Evolutionary conservation across 805 yeast genomes (phyloP), one percentile per base, ranked within the genome.

Genomic region (Yarrowia porcina): DNA sequence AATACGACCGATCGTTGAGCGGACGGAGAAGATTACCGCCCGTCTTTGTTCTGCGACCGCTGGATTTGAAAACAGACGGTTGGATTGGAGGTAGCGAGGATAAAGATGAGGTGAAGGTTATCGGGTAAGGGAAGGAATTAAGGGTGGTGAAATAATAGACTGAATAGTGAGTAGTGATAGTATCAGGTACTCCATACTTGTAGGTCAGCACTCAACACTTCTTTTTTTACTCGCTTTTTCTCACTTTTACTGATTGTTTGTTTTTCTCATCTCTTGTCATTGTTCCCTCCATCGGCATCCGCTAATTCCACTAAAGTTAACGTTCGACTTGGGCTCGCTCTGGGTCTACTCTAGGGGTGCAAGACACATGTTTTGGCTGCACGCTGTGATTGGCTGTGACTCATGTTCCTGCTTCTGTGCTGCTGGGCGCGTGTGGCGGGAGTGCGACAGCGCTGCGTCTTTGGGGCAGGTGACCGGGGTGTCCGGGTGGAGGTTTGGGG

Each of bases 381-480:
- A 52, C 27, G 33, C 44, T 52, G 44, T 52, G 59, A 52, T 52
- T 52, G 59, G 59, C 59, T 17, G 44, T 25, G 59, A 49, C 57
- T 35, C 57, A 50, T 7, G 59, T 52, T 36, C 59, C 59, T 52
- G 59, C 59, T 17, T 52, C 32, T 36, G 32, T 12, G 44, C n/a
- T 36, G 59, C 59, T 27, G 33, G 28, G 15, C n/a, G 3, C 15
- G 39, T 49, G 56, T 15, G 56, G 56, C 56, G 56, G 56, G 39
- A 49, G 30, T 18, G 54, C 30, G 54, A n/a, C 4, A 9, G 38
- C 20, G 20, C 38, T 45, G 52, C 54, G 28, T 42, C 30, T 8
- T n/a, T 42, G 18, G 47, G 30, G 30, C 20, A 15, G 28, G 28
- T 25, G 28, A 4, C 28, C 8, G 8, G 28, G 8, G 28, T 25